Base-by-base conservation (phyloP, 106 monocot species). In the Amphibolis antarctica region DNA sequence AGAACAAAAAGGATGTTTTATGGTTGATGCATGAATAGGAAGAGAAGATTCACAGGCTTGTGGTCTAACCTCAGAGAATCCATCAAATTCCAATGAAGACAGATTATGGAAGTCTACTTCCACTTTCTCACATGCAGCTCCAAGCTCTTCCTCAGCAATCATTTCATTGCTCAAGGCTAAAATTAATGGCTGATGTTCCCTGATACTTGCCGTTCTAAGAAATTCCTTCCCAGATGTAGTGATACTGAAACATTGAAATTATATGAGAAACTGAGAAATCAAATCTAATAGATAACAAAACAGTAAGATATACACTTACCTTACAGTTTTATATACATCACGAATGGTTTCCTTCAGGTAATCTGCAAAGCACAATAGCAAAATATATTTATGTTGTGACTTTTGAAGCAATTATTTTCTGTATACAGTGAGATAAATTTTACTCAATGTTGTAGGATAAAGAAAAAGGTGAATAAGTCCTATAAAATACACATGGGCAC, bases 131-230 rank as follows among this genome's bases (percentile, higher is more conserved):
- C 71, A 62, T 27, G 49, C 55, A 75, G 53, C 29, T 58, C 65
- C 82, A 59, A 66, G 62, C 31, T 60, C 79, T 79, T 98, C 98
- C 59, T 91, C 91, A 46, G 79, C 75, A 69, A 78, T 78, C 98
- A 98, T 98, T 74, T 98, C 98, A 80, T 63, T 69, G 46, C 78
- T 87, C 53, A 91, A 61, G 57, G 72, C 42, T 53, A 98, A 66
- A 55, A 98, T 20, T 44, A 98, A 52, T 44, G 86, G 74, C n/a
- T 66, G 60, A 63, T 78, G 77, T 73, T 79, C 45, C 42, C 15
- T 51, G 69, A 42, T 61, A 69, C 74, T 76, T 55, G 78, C 63
- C 46, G 71, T 63, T 25, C 23, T 42, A 48, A 98, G 79, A 74
- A 91, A 88, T 59, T 85, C 50, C 62, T 69, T 29, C 45, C 90